A percentile compares a stretch with the other conserved stretches of the same genome.
These are phyloP conservation scores for Podospora anserina DNA, from an alignment of 495 filamentous ascomycete genomes.

Conservation along the genomic window DNA sequence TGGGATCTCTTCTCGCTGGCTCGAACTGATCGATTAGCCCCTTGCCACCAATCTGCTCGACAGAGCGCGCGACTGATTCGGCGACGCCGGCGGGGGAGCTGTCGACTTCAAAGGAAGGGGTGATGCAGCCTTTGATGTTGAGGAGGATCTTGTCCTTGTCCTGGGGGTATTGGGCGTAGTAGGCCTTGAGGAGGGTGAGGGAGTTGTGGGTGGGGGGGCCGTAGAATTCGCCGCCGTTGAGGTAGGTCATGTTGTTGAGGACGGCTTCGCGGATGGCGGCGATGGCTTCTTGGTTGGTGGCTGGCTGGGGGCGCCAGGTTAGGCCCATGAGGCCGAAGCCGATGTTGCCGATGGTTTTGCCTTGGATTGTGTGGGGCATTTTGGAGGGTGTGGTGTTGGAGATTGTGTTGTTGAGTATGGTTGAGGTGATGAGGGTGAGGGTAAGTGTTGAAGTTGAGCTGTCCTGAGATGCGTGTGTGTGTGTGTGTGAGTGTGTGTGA, in stretches of 20 bases:
- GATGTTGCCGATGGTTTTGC: conserved; percentile 53
- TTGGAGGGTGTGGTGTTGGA: background rate
- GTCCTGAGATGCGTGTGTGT: background rate
- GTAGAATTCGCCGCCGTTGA: conserved; percentile 83
- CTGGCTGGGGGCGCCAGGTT: conserved; percentile 59
- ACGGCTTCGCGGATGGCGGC: conserved; percentile 65
- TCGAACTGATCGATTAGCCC: conserved; percentile 84
- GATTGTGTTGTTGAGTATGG: background rate
- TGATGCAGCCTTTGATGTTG: conserved; percentile 59
- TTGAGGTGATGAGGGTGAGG: conserved; percentile 1
- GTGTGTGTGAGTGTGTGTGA: no score
- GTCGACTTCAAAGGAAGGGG: conserved; percentile 43
- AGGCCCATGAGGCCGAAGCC: conserved; percentile 66
- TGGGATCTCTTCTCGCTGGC: conserved; percentile 67
- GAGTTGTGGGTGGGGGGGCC: conserved; percentile 67
- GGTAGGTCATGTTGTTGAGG: conserved; percentile 63
- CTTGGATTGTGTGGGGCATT: conserved; percentile 37
- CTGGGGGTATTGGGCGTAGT: conserved; percentile 65
- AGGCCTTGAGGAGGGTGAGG: conserved; percentile 59
- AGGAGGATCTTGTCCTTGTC: conserved; percentile 66
- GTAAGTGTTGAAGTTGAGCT: conserved; percentile 12
- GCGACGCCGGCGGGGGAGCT: conserved; percentile 61
- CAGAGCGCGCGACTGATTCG: conserved; percentile 64
- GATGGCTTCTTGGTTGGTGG: conserved; percentile 61
- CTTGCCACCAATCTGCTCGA: conserved; percentile 64